Evolutionary conservation across 1,284 basidiomycete species (phyloP).

Genomic region (Rhizopogon hawkerae): DNA sequence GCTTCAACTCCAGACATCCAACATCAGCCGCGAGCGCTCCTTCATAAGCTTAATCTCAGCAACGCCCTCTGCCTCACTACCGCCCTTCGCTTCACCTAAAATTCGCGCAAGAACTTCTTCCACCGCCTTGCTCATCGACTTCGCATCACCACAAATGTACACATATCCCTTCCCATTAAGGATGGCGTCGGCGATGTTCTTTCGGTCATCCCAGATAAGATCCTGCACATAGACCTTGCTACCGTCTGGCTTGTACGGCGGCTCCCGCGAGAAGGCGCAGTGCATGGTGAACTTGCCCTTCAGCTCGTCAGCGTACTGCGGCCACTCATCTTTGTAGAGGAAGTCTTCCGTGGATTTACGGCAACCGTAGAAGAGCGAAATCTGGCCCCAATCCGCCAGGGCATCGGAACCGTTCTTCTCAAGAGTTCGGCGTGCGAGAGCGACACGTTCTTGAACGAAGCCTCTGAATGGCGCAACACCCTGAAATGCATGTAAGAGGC

Average conservation of each 20-base stretch:
- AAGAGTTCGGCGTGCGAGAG: constrained; percentile 84
- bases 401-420: constrained; percentile 91
- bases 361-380: constrained; percentile 95
- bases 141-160: constrained; percentile 95
- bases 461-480: constrained; percentile 98
- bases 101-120: constrained; percentile 82
- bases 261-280: constrained; percentile 83
- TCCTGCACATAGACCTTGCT: constrained; percentile 98
- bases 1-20: constrained; percentile 75
- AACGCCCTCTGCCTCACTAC: constrained; percentile 76
- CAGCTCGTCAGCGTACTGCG: constrained; percentile 77
- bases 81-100: constrained; percentile 90
- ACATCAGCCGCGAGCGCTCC: constrained; percentile 76
- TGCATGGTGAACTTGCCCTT: constrained; percentile 88
- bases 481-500: constrained; percentile 29
- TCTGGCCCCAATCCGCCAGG: constrained; percentile 89
- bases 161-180: constrained; percentile 91
- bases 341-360: constrained; percentile 83
- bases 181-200: constrained; percentile 80
- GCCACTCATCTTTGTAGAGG: constrained; percentile 94
- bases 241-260: constrained; percentile 79
- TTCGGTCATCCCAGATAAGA: constrained; percentile 79
- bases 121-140: constrained; percentile 91
- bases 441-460: constrained; percentile 96
- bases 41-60: constrained; percentile 92